Evolutionary conservation across 441 rosid species (phyloP), one percentile per base, ranked within the genome.

Genomic region (Geranium incanum): DNA sequence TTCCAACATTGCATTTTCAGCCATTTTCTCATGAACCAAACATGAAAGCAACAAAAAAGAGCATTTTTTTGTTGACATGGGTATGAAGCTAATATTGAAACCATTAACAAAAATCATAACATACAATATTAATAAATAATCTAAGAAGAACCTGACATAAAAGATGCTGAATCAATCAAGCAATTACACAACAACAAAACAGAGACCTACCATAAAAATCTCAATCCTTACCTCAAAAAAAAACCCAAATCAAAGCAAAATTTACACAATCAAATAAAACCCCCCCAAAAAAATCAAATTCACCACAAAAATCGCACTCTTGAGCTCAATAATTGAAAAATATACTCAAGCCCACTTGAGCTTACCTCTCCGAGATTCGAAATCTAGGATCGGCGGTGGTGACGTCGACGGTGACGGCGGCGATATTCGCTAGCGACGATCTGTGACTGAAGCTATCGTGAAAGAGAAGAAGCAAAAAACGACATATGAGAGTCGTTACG

Each of bases 21-120:
- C 65, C 65, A 60, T 60, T 60, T 60, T 59, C 23, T 60, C 66
- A 60, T 19, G 12, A 6, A 60, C 33, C 66, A 60, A 60, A 60
- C 36, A 19, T 60, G 60, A 16, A 57, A 16, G 6, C 3, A 6
- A 19, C 18, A 59, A 18, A 60, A 60, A 60, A 36, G 66, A 6
- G 65, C 65, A 19, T 0, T 59, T 59, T 59, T 18, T 55, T 28
- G 33, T 55, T 15, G n/a, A 55, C 21, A 15, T 15, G 21, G 23
- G 63, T 15, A 16, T 15, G 63, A 18, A 59, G 18, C 33, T 1
- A 6, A 18, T 6, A 60, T 4, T 60, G 11, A n/a, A 57, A 18
- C 28, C 28, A 59, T 18, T 6, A 1, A 59, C 15, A 55, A 15
- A 55, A 15, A 55, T 55, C 60, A 55, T 55, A 15, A n/a, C 60